Evolutionary conservation across 495 filamentous ascomycete species (phyloP), one percentile per base, ranked within the genome.

Genomic region (Tirmania nivea): DNA sequence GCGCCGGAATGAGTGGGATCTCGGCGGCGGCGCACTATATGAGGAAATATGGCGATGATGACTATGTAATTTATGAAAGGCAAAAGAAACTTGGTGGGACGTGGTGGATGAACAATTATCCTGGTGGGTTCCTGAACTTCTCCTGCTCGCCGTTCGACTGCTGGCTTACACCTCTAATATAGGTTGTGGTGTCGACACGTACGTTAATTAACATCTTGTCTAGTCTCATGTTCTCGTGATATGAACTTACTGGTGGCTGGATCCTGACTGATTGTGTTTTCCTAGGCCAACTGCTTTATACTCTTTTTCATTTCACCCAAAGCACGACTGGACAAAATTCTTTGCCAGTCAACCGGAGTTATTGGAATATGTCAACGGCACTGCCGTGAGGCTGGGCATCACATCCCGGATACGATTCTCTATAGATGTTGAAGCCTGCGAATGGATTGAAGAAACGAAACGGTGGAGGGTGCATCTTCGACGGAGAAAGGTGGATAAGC

Each of bases 221-320:
- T 31, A 31, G 25, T 3, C 25, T 3, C 2, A 5, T 31, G 3
- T 19, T 45, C 39, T 19, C 1, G 3, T 45, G 8, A 3, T 6
- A 14, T 45, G 39, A 45, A 14, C 39, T 42, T 45, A 14, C 12
- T 42, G 9, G 36, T 42, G 36, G 36, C n/a, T n/a, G n/a, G n/a
- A 31, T 31, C 25, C 25, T 31, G 25, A 45, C 39, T 45, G 39
- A 45, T 31, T 31, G 25, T 19, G 39, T 14, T 14, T 14, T 45
- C 39, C 12, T 8, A 45, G 39, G 14, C 1, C 39, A 14, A 19
- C 39, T 19, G 0, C 9, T 14, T 6, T 75, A 42, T 77, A 77
- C 59, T 66, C 61, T 37, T 76, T 71, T 59, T 72, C 69, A 3
- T 78, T 77, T 54, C 67, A 59, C 1, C 59, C 62, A 50, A 77